Evolutionary conservation across 345 rosid species (phyloP).

Genomic region (Lumnitzera racemosa): DNA sequence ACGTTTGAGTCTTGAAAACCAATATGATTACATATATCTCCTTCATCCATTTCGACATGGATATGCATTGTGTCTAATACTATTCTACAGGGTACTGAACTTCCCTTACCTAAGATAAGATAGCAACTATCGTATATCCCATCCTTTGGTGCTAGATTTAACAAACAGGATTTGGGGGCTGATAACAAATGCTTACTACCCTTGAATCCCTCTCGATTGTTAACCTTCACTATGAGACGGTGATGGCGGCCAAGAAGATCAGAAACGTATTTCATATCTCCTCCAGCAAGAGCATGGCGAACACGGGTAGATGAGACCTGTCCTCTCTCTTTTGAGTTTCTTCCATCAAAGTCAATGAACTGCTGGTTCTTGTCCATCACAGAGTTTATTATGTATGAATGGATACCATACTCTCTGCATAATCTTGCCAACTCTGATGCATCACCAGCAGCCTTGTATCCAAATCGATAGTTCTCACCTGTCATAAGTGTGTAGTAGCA

Average conservation of each 20-base stretch:
- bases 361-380: slow-evolving; percentile 82
- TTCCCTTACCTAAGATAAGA: slow-evolving; percentile 31
- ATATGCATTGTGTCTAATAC: slow-evolving; percentile 41
- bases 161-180: slow-evolving; percentile 42
- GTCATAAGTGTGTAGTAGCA: slow-evolving; percentile 5
- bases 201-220: slow-evolving; percentile 20
- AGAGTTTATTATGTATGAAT: slow-evolving; percentile 63
- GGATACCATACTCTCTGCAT: slow-evolving; percentile 59
- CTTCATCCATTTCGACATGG: slow-evolving; percentile 48
- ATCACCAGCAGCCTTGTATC: slow-evolving; percentile 89
- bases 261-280: slow-evolving; percentile 69
- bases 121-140: slow-evolving; percentile 55
- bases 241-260: slow-evolving; percentile 86
- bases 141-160: slow-evolving; percentile 72
- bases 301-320: slow-evolving; percentile 95
- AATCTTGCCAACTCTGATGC: slow-evolving; percentile 60
- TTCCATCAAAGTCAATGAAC: slow-evolving; percentile 20
- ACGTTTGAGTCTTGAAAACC: slow-evolving; percentile 28
- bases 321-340: slow-evolving; percentile 66
- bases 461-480: slow-evolving; percentile 92
- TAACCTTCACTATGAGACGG: slow-evolving; percentile 48
- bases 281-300: slow-evolving; percentile 75
- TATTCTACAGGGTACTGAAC: slow-evolving; percentile 47
- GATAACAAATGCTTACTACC: slow-evolving; percentile 29
- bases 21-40: slow-evolving; percentile 24